Evolutionary conservation across 176 grass and related monocot species (phyloP).

Genomic region (Oryza nivara): DNA sequence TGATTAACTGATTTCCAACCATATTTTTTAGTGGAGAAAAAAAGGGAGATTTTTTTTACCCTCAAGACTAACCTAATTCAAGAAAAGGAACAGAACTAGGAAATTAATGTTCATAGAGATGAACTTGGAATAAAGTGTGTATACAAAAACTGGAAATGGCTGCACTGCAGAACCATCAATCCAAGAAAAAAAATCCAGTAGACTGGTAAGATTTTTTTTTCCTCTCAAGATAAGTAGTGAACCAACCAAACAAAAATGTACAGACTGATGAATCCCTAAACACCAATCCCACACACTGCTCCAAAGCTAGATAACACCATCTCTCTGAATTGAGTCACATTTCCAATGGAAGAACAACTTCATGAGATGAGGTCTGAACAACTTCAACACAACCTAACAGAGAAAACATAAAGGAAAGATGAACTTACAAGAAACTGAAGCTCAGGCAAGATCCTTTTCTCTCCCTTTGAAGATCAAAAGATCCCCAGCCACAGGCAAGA

Average conservation of each 20-base stretch:
- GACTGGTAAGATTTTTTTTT: neutral
- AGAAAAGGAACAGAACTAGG: neutral
- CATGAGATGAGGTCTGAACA: neutral
- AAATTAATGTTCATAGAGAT: neutral
- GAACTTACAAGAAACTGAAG: conserved; percentile 16
- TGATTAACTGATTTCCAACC: neutral
- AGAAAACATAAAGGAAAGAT: neutral
- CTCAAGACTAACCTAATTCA: conserved; percentile 18
- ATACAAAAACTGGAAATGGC: neutral
- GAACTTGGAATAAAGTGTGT: neutral
- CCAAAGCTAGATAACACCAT: neutral
- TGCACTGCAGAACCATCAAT: neutral
- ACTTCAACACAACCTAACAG: neutral
- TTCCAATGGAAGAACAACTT: neutral
- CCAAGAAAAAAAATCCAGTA: neutral
- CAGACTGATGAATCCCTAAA: neutral
- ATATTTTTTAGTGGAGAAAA: neutral
- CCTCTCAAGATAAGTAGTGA: neutral
- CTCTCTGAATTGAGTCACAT: neutral
- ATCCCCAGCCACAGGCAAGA: neutral
- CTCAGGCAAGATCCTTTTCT: neutral
- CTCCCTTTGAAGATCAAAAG: conserved; percentile 6
- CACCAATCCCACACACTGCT: neutral
- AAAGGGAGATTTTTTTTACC: neutral
- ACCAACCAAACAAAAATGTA: neutral